These are phyloP conservation scores for Xylariales sp. DNA, from an alignment of 2,329 filamentous ascomycete genomes.

Conservation along the genomic window DNA sequence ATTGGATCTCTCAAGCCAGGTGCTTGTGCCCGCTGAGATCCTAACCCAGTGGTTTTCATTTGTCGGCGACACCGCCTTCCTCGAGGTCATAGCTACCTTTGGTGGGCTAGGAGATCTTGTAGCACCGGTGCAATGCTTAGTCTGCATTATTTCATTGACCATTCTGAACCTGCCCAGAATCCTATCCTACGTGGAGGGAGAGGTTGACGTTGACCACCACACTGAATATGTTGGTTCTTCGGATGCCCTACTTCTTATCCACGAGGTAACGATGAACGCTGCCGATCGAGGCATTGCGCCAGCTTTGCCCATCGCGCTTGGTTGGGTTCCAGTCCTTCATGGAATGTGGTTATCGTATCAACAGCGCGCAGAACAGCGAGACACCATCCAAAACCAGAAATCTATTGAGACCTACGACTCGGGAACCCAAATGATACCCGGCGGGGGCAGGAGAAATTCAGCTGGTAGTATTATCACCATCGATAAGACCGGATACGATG, in stretches of 20 bases:
- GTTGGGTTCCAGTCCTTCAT: constrained; percentile 76
- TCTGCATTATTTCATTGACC: constrained; percentile 65
- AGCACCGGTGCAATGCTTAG: constrained; percentile 63
- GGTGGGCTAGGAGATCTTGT: constrained; percentile 37
- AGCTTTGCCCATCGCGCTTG: constrained; percentile 70
- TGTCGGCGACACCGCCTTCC: constrained; percentile 64
- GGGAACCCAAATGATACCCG: constrained; percentile 39
- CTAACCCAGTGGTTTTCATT: constrained; percentile 72
- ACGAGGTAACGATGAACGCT: constrained; percentile 62
- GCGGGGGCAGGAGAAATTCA: constrained; percentile 48
- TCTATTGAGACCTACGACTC: constrained; percentile 50
- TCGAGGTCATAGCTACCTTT: constrained; percentile 53
- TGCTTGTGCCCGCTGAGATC: constrained; percentile 53
- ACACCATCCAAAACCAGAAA: constrained; percentile 53
- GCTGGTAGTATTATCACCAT: constrained; percentile 60
- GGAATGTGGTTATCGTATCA: constrained; percentile 62
- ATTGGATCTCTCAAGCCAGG: constrained; percentile 51
- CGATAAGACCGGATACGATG: constrained; percentile 55
- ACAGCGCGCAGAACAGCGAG: constrained; percentile 55
- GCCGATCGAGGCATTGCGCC: constrained; percentile 52
- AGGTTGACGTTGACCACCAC: constrained; percentile 35
- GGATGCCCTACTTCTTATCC: constrained; percentile 66
- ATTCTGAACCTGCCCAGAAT: constrained; percentile 64
- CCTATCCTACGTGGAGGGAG: constrained; percentile 50
- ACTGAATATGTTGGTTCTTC: constrained; percentile 63